phyloP scores from a whole-genome alignment of 2,329 filamentous ascomycete species.

The Fusarium sulawesiense region DNA sequence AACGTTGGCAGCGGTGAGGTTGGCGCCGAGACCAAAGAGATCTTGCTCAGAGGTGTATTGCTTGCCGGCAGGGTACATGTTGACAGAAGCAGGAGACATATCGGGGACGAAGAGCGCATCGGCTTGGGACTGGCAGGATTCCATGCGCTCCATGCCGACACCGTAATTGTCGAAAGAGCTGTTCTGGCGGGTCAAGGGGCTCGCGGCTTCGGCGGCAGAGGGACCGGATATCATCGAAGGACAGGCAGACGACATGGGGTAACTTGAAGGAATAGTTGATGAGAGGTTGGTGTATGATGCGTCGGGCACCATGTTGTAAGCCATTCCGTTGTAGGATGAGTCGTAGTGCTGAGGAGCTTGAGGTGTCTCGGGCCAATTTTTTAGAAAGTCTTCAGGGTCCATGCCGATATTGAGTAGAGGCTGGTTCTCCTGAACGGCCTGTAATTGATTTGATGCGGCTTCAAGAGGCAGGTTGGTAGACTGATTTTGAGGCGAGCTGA shows the following conservation, averaged over 20 bases:
- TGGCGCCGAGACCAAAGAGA: constrained; percentile 56
- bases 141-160: constrained; percentile 53
- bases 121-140: constrained; percentile 53
- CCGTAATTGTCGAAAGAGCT: constrained; percentile 52
- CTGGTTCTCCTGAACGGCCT: constrained; percentile 53
- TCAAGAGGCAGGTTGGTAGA: constrained; percentile 44
- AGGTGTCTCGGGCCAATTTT: constrained; percentile 41
- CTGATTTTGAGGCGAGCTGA: constrained; percentile 50
- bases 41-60: constrained; percentile 47
- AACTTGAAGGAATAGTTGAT: constrained; percentile 40
- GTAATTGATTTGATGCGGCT: constrained; percentile 46
- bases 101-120: constrained; percentile 39
- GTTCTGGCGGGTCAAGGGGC: constrained; percentile 58
- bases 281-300: constrained; percentile 27
- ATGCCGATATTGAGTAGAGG: constrained; percentile 51
- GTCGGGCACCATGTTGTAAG: constrained; percentile 33
- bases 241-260: constrained; percentile 52
- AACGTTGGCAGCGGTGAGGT: constrained; percentile 34
- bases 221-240: constrained; percentile 58
- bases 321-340: constrained; percentile 21
- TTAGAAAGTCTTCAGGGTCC: constrained; percentile 55
- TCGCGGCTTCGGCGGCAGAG: constrained; percentile 52
- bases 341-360: constrained; percentile 41
- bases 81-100: constrained; percentile 30
- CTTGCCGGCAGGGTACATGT: constrained; percentile 45